Evolutionary conservation across 148 eudicot genomes (phyloP), one percentile per base, ranked within the genome.

Genomic region (Polygonum aviculare): DNA sequence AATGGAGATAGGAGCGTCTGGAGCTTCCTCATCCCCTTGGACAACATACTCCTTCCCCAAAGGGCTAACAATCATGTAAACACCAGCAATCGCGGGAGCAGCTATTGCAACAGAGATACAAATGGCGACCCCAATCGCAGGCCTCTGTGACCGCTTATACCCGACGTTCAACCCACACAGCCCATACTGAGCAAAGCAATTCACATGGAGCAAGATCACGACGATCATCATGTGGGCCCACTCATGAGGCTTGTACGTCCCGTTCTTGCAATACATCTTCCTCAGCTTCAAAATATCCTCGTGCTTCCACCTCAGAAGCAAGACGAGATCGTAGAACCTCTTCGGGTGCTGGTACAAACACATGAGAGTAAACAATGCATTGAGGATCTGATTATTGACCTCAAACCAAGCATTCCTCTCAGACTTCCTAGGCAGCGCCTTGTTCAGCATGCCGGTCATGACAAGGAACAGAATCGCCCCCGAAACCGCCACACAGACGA

Each of bases 181-280:
- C 2, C 86, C 89, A 80, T 91, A 94, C 62, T 94, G 97, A 26
- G 98, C 98, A 78, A 91, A 89, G 72, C 98, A 94, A 76, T 94
- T 94, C 35, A 91, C 21, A 78, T 94, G 88, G 31, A 94, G 92
- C 11, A 94, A 74, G 38, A 77, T 21, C 62, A 94, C 76, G 35
- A 94, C 98, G 22, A 88, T 87, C 88, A 94, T 85, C 93, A 94
- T 94, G 76, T 94, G 98, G 2, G 88, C 87, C 96, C 97, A 94
- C 74, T 92, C 98, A 21, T 92, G 89, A 71, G 98, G 97, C 79
- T 94, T 94, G 75, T 94, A 92, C 38, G 97, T 89, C 69, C 97
- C 98, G 71, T 94, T 82, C 77, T 94, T 92, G 88, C 98, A 92
- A 80, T 94, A 94, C 72, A 79, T 74, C 77, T 89, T 89, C 77